These are phyloP conservation scores for Musa itinerans DNA, from an alignment of 176 grass and related monocot species.

Conservation along the genomic window DNA sequence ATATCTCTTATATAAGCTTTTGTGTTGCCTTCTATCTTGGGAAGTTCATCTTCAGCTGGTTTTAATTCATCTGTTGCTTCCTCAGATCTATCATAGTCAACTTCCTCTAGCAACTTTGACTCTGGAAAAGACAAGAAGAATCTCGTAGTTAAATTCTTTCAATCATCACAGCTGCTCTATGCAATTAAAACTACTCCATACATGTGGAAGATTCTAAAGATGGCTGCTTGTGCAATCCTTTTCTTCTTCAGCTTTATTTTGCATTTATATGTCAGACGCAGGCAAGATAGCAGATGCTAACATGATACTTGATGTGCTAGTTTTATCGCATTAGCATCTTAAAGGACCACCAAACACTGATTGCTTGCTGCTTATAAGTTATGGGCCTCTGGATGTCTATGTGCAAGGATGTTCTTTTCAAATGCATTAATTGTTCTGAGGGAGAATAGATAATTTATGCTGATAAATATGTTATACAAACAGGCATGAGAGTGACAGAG, in stretches of 20 bases:
- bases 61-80: constrained; percentile 24
- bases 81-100: constrained; percentile 11
- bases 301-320: neutral
- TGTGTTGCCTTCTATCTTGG: constrained; percentile 20
- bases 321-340: neutral
- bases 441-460: neutral
- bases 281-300: neutral
- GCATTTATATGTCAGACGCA: neutral
- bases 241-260: neutral
- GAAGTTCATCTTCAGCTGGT: constrained; percentile 6
- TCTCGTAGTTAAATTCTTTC: neutral
- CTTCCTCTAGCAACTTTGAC: constrained; percentile 23
- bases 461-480: neutral
- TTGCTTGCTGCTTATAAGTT: neutral
- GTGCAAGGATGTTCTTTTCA: neutral
- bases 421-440: neutral
- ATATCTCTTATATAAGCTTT: constrained; percentile 58
- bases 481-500: neutral
- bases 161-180: neutral
- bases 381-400: neutral
- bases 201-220: neutral
- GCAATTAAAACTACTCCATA: neutral
- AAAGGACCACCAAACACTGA: neutral
- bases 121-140: constrained; percentile 26
- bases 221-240: neutral